Evolutionary conservation across 495 filamentous ascomycete genomes (phyloP).

Genomic region (Neurospora sp.): DNA sequence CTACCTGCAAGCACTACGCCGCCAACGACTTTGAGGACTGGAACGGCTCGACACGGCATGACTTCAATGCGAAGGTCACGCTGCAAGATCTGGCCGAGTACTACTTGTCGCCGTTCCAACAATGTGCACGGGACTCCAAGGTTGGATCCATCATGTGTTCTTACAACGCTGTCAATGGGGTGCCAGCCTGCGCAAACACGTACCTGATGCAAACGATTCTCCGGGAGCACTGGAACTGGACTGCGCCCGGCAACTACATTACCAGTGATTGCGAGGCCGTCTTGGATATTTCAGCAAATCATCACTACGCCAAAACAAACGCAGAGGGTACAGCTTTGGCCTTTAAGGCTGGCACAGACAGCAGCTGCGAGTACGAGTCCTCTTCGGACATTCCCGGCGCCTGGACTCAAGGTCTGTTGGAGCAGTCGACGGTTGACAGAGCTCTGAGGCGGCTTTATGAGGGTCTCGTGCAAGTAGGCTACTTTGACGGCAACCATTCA

Average conservation of each 20-base stretch:
- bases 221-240: constrained; percentile 38
- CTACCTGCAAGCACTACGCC: constrained; percentile 34
- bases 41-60: constrained; percentile 8
- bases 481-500: constrained; percentile 14
- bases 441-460: constrained; percentile 23
- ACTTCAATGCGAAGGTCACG: constrained; percentile 30
- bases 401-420: constrained; percentile 7
- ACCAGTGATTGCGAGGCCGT: constrained; percentile 37
- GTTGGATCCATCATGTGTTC: constrained; percentile 40
- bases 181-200: constrained; percentile 33
- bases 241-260: constrained; percentile 30
- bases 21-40: constrained; percentile 29
- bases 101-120: constrained; percentile 36
- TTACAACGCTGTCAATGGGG: constrained; percentile 38
- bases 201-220: constrained; percentile 36
- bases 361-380: constrained; percentile 11
- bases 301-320: constrained; percentile 13
- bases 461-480: constrained; percentile 36
- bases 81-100: constrained; percentile 39
- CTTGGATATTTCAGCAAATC: constrained; percentile 24
- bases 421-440: constrained; percentile 9
- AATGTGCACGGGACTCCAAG: constrained; percentile 34
- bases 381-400: constrained; percentile 16
- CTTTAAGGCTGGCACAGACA: constrained; percentile 13
- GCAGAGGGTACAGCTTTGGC: constrained; percentile 15